phyloP scores from a whole-genome alignment of 1,139 yeast species.

The Kluyveromyces sp. region DNA sequence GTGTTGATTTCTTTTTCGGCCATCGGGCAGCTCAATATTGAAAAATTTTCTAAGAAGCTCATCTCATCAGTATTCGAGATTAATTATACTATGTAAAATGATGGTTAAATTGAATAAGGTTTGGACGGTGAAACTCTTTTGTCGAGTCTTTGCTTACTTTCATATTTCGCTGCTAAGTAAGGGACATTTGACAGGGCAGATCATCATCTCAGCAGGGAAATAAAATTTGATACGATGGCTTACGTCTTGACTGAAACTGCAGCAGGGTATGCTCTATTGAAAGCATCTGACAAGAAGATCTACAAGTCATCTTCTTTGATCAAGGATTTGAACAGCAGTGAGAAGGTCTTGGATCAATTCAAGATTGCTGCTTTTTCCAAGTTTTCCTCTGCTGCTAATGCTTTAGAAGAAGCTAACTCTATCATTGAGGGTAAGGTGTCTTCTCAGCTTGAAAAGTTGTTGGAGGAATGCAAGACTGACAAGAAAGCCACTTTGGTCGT shows the following conservation, averaged over 20 bases:
- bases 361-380: constrained; percentile 94
- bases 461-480: constrained; percentile 77
- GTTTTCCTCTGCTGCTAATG: constrained; percentile 89
- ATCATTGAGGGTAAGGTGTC: constrained; percentile 92
- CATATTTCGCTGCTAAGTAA: too few relatives aligned
- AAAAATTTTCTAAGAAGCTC: constrained; percentile 11
- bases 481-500: constrained; percentile 88
- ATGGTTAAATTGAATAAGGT: too few relatives aligned
- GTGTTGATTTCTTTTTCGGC: constrained; percentile 2
- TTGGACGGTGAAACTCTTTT: too few relatives aligned
- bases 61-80: constrained; percentile 4
- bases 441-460: constrained; percentile 66
- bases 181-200: neutral
- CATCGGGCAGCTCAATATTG: neutral
- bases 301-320: constrained; percentile 73
- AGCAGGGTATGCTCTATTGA: constrained; percentile 95
- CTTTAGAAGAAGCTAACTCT: constrained; percentile 91
- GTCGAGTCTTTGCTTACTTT: neutral
- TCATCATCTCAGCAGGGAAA: neutral
- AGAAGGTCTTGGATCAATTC: constrained; percentile 69
- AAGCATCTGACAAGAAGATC: constrained; percentile 95
- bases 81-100: neutral
- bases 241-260: constrained; percentile 96
- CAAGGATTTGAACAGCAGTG: constrained; percentile 76
- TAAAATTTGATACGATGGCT: constrained; percentile 48